phyloP scores from a whole-genome alignment of 805 yeast genomes.

The Torulaspora quercuum region DNA sequence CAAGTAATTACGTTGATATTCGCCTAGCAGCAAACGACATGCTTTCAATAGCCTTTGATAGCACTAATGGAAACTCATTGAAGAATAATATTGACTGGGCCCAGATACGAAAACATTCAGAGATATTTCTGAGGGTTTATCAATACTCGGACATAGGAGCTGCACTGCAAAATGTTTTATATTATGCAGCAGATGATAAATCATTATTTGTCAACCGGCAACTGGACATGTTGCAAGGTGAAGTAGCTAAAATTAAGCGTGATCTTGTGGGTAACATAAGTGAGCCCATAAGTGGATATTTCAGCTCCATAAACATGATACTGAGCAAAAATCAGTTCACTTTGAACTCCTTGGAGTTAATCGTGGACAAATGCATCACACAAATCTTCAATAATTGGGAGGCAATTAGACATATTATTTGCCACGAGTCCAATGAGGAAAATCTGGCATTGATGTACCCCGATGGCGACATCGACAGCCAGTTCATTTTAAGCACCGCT shows the following conservation, averaged over 20 bases:
- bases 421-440: conserved; percentile 72
- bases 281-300: conserved; percentile 65
- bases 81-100: conserved; percentile 9
- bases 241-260: conserved; percentile 35
- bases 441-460: conserved; percentile 48
- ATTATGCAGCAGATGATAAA: conserved; percentile 35
- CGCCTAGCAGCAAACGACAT: conserved; percentile 50
- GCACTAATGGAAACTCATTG: conserved; percentile 6
- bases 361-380: conserved; percentile 14
- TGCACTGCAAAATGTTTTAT: conserved; percentile 53
- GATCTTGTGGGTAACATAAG: conserved; percentile 45
- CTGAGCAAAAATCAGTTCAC: conserved; percentile 32
- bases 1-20: conserved; percentile 75
- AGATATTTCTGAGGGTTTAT: conserved; percentile 42
- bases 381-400: conserved; percentile 32
- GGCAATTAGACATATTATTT: conserved; percentile 44
- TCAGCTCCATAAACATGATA: conserved; percentile 53
- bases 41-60: conserved; percentile 39
- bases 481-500: conserved; percentile 57
- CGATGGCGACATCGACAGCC: conserved; percentile 40
- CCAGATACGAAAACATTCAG: conserved; percentile 28
- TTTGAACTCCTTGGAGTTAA: not conserved
- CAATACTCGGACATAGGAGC: conserved; percentile 82
- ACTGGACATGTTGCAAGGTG: conserved; percentile 35
- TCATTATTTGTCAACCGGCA: conserved; percentile 34